Evolutionary conservation across 148 eudicot species (phyloP).

Genomic region (Vaccinium darrowii): DNA sequence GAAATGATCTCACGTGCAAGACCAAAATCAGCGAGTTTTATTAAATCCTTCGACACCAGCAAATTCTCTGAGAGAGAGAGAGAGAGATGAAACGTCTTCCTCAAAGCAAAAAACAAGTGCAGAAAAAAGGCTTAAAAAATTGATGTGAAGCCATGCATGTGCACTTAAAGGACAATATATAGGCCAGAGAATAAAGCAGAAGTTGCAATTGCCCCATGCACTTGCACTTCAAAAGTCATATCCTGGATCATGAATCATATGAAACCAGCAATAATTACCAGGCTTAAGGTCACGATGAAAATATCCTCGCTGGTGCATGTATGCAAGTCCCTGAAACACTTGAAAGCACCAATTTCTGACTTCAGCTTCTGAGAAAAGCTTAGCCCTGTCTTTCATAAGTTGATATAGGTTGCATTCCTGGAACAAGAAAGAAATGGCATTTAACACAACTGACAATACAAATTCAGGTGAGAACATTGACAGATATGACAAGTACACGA

Average conservation of each 20-base stretch:
- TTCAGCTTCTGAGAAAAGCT: constrained; percentile 72
- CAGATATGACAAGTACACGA: background rate
- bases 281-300: constrained; percentile 98
- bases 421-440: constrained; percentile 15
- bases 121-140: background rate
- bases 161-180: too few species aligned
- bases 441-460: background rate
- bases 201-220: too few species aligned
- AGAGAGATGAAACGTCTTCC: background rate
- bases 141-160: background rate
- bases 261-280: constrained; percentile 37
- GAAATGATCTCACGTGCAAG: constrained; percentile 90
- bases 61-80: constrained; percentile 57
- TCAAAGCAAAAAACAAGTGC: background rate
- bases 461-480: background rate
- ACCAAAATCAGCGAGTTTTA: constrained; percentile 97
- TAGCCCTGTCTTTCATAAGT: constrained; percentile 75
- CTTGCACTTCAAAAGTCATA: background rate
- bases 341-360: constrained; percentile 90
- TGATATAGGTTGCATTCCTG: constrained; percentile 85
- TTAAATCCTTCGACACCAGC: constrained; percentile 69
- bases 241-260: background rate
- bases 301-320: constrained; percentile 94
- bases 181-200: too few species aligned
- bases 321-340: constrained; percentile 97